These are phyloP conservation scores for Aeschynomene evenia DNA, from an alignment of 306 rosid genomes.

Conservation along the genomic window DNA sequence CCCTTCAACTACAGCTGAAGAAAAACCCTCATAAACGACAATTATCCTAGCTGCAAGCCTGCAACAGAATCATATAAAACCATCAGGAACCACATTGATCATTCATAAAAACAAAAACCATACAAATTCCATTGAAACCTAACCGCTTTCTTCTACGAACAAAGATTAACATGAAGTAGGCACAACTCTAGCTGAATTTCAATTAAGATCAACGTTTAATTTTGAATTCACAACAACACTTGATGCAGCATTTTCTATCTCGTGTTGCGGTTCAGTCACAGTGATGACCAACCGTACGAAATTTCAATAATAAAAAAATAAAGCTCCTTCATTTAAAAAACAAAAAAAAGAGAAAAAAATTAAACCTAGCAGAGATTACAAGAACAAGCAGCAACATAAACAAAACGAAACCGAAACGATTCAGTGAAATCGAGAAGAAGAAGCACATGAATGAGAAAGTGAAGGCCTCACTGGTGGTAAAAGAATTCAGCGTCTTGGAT, in stretches of 20 bases:
- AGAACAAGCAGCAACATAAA: neutral
- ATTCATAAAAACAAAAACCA: constrained; percentile 15
- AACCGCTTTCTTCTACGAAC: neutral
- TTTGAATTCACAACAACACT: neutral
- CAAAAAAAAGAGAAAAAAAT: neutral
- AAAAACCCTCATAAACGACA: constrained; percentile 29
- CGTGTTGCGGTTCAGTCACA: neutral
- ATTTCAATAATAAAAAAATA: neutral
- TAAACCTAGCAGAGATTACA: neutral
- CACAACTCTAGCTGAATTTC: neutral
- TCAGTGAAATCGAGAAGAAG: constrained; percentile 7
- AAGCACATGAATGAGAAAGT: constrained; percentile 2
- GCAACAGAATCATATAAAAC: constrained; percentile 20
- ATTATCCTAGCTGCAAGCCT: constrained; percentile 33
- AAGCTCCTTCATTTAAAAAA: neutral
- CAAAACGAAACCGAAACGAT: neutral
- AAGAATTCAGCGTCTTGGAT: neutral
- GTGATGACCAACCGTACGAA: neutral
- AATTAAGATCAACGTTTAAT: neutral
- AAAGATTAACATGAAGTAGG: neutral
- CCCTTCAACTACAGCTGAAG: constrained; percentile 26
- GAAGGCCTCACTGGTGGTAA: neutral
- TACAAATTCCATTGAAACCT: neutral
- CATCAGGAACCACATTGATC: constrained; percentile 23
- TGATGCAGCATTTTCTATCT: neutral